These are phyloP conservation scores for Solanum rostratum DNA, from an alignment of 257 asterid species.

Conservation along the genomic window DNA sequence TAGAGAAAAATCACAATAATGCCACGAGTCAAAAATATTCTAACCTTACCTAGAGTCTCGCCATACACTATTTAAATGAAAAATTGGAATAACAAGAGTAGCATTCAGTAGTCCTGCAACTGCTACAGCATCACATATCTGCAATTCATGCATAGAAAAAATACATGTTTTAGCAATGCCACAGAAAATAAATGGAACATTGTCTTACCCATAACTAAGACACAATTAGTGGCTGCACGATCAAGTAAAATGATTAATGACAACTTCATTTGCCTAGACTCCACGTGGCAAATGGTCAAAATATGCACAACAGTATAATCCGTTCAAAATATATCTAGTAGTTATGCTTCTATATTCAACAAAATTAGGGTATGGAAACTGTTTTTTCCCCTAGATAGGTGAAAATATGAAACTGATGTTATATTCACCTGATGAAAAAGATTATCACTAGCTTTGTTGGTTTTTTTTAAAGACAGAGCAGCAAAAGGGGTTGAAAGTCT, in stretches of 20 bases:
- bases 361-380: not conserved
- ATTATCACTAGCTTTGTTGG: not conserved
- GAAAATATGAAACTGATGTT: not conserved
- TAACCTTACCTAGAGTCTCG: conserved; percentile 77
- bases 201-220: not conserved
- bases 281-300: not conserved
- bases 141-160: conserved; percentile 3
- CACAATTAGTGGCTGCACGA: not conserved
- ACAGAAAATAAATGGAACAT: not conserved
- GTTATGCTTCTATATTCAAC: not conserved
- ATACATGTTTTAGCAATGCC: not conserved
- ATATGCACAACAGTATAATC: not conserved
- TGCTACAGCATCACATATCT: conserved; percentile 99
- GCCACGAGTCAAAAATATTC: not conserved
- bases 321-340: not conserved
- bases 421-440: not conserved
- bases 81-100: conserved; percentile 93
- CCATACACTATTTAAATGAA: conserved; percentile 97
- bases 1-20: not conserved
- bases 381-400: not conserved
- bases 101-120: conserved; percentile 98
- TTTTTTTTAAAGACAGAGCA: not conserved
- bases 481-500: not conserved
- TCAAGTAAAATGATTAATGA: not conserved
- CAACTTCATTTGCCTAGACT: not conserved